Percentiles rank a stretch among this genome's conserved stretches.
phyloP scores from a whole-genome alignment of 2,329 filamentous ascomycete species.

The Byssothecium circinans region DNA sequence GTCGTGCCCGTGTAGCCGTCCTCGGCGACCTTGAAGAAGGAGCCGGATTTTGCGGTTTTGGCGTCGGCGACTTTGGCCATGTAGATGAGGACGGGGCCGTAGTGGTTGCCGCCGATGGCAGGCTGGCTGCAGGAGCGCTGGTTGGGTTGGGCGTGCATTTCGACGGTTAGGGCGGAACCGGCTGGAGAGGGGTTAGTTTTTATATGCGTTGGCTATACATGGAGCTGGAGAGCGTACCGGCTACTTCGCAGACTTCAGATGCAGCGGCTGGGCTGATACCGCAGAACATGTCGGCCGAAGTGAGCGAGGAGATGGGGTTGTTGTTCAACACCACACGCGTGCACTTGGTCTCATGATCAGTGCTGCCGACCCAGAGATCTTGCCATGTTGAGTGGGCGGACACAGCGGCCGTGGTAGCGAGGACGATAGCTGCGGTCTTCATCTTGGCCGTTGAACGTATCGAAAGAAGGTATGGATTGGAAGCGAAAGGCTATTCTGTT shows the following conservation, averaged over 20 bases:
- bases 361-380: constrained; percentile 40
- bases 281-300: constrained; percentile 40
- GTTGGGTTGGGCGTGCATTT: constrained; percentile 42
- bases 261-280: constrained; percentile 32
- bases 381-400: constrained; percentile 45
- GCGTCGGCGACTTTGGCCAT: constrained; percentile 44
- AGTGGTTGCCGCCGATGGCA: constrained; percentile 44
- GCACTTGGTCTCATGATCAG: constrained; percentile 35
- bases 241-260: constrained; percentile 36
- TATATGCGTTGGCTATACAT: no score
- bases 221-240: constrained; percentile 34
- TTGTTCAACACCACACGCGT: constrained; percentile 40
- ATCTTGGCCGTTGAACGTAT: constrained; percentile 19
- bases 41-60: constrained; percentile 31
- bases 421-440: constrained; percentile 36
- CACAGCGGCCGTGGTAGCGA: constrained; percentile 37
- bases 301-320: constrained; percentile 34
- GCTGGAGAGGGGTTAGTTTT: constrained; percentile 29
- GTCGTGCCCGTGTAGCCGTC: constrained; percentile 42
- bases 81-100: constrained; percentile 42
- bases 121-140: constrained; percentile 34
- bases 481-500: constrained; percentile 7
- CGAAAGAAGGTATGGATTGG: not conserved
- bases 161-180: constrained; percentile 37
- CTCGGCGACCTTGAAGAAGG: constrained; percentile 44